Percentiles rank a stretch among this genome's conserved stretches.
These are phyloP conservation scores for Gnomoniopsis smithogilvyi DNA, from an alignment of 2,329 filamentous ascomycete genomes.

Conservation along the genomic window DNA sequence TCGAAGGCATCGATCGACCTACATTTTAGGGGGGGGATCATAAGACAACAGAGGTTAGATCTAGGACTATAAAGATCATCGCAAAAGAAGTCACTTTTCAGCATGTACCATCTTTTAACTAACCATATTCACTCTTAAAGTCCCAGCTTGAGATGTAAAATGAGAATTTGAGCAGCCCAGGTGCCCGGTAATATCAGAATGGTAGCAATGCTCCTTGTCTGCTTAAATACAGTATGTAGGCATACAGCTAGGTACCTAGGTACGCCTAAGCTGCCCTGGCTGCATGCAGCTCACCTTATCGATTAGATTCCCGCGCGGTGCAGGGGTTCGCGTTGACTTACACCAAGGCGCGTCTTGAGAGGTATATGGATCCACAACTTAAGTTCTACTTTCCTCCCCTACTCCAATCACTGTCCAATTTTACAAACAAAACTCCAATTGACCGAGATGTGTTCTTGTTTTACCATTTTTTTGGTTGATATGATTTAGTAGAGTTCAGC, in stretches of 20 bases:
- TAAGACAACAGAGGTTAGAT: neutral
- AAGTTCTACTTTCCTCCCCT: neutral
- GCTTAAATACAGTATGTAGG: no score
- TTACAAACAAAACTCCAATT: neutral
- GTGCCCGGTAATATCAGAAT: neutral
- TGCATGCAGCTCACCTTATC: neutral
- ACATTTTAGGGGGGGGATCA: no score
- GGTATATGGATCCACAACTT: neutral
- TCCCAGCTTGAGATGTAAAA: neutral
- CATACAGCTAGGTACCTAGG: no score
- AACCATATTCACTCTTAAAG: neutral
- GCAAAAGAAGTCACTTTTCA: neutral
- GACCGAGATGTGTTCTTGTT: constrained; percentile 1
- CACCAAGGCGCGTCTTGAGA: neutral
- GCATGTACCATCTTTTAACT: neutral
- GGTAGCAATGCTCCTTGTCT: no score
- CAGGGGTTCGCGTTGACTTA: constrained; percentile 6
- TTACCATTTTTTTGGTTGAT: neutral
- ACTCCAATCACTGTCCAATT: neutral
- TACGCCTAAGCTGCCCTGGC: neutral
- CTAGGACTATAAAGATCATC: neutral
- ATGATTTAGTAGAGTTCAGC: neutral
- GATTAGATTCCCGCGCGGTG: neutral
- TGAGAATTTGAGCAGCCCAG: neutral
- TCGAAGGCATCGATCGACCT: neutral